Percentiles rank a stretch among this genome's conserved stretches.
phyloP scores from a whole-genome alignment of 257 asterid genomes.

The Cruciata laevipes region DNA sequence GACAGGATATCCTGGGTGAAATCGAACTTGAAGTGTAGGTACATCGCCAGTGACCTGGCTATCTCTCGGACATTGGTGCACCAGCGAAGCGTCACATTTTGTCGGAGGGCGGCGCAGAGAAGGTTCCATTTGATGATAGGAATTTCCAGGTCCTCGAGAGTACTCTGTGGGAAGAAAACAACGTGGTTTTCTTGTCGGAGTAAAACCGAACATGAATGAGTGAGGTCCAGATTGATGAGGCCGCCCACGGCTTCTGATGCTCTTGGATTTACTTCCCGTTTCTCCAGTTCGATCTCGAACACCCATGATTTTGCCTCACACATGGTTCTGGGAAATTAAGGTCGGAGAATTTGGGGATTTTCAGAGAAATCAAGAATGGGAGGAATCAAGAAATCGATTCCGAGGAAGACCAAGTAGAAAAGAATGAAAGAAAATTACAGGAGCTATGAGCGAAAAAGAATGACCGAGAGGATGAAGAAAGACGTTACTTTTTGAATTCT shows the following conservation, averaged over 20 bases:
- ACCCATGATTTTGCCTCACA: neutral
- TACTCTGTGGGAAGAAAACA: neutral
- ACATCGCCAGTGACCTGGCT: rapidly evolving
- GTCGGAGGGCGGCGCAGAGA: neutral
- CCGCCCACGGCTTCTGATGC: neutral
- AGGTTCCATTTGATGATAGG: neutral
- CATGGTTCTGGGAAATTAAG: neutral
- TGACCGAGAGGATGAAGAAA: no score
- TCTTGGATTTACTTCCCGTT: neutral
- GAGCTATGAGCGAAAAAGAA: no score
- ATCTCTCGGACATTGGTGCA: neutral
- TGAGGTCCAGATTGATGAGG: neutral
- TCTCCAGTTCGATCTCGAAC: neutral
- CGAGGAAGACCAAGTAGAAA: no score
- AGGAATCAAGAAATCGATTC: no score
- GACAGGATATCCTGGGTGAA: neutral
- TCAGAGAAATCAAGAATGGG: no score
- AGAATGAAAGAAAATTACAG: no score
- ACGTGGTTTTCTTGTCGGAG: neutral
- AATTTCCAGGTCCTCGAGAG: neutral
- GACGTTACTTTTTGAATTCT: no score
- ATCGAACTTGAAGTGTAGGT: neutral
- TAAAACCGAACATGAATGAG: neutral
- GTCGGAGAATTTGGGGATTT: no score
- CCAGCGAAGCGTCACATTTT: neutral